A percentile compares a stretch with the other conserved stretches of the same genome.
Conservation (phyloP, 352 stramenopile species). For the Pythium utonaiense region DNA sequence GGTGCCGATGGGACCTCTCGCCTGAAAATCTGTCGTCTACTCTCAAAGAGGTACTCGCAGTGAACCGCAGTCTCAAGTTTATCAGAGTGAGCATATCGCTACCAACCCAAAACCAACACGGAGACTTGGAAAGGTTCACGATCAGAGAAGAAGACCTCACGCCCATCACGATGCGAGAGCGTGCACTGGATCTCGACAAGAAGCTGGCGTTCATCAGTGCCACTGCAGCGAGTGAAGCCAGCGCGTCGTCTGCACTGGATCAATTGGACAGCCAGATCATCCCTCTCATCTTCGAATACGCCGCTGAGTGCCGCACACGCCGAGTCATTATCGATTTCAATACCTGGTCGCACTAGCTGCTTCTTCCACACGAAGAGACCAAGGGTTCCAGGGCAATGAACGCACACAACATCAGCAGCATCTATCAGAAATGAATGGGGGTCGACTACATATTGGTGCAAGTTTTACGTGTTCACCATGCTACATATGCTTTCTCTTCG, state of each 20-base stretch:
- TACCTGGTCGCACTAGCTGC: background rate
- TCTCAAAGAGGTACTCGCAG: background rate
- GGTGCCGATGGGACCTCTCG: background rate
- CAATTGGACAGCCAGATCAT: background rate
- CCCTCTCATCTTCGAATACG: background rate
- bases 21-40: background rate
- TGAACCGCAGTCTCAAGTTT: background rate
- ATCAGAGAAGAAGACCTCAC: background rate
- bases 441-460: too few species aligned
- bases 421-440: too few species aligned
- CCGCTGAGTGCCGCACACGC: background rate
- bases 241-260: background rate
- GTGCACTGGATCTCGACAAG: background rate
- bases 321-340: background rate
- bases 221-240: background rate
- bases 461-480: too few species aligned
- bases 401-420: too few species aligned
- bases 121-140: background rate
- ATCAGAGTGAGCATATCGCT: background rate
- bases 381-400: too few species aligned
- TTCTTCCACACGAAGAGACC: too few species aligned
- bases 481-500: too few species aligned
- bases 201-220: background rate
- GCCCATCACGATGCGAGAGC: background rate
- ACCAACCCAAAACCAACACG: background rate